Percentiles rank a stretch among this genome's conserved stretches.
Conservation (phyloP, 768 basidiomycete genomes). For the Favolaschia claudopus region DNA sequence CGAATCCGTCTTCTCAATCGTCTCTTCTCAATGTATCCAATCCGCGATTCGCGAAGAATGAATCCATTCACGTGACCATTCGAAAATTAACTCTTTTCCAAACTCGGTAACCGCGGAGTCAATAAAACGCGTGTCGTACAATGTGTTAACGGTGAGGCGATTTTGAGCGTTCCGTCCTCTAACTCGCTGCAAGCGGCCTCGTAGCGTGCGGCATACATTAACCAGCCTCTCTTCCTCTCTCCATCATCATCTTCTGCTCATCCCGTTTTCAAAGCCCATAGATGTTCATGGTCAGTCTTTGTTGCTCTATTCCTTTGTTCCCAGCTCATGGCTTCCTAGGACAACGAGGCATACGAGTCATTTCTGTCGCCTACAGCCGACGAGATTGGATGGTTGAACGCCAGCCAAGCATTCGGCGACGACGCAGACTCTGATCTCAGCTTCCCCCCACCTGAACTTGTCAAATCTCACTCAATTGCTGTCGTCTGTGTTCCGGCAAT, state of each 20-base stretch:
- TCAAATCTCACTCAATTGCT: slow-evolving; percentile 22
- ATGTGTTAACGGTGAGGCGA: slow-evolving; percentile 43
- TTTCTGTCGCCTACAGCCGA: slow-evolving; percentile 49
- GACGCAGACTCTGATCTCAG: slow-evolving; percentile 18
- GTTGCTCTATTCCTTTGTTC: slow-evolving; percentile 21
- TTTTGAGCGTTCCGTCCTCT: slow-evolving; percentile 38
- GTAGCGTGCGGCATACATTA: slow-evolving; percentile 25
- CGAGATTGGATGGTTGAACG: slow-evolving; percentile 59
- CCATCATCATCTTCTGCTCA: slow-evolving; percentile 17
- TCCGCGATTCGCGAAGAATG: slow-evolving; percentile 39
- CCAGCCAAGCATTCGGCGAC: slow-evolving; percentile 36
- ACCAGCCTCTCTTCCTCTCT: slow-evolving; percentile 16
- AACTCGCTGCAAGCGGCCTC: slow-evolving; percentile 23
- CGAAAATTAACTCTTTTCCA: slow-evolving; percentile 42
- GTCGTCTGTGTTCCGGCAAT: slow-evolving; percentile 8
- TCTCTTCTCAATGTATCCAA: slow-evolving; percentile 32
- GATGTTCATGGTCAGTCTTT: slow-evolving; percentile 25
- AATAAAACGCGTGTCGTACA: slow-evolving; percentile 18
- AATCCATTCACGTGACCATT: slow-evolving; percentile 40
- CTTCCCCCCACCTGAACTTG: slow-evolving; percentile 16
- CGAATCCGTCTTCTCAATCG: neutral
- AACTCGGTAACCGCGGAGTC: slow-evolving; percentile 51
- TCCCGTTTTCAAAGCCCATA: slow-evolving; percentile 20
- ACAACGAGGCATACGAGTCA: slow-evolving; percentile 40
- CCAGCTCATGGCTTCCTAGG: slow-evolving; percentile 26